Conservation (phyloP, 2,329 filamentous ascomycete genomes). For the Lecanicillium sp. region DNA sequence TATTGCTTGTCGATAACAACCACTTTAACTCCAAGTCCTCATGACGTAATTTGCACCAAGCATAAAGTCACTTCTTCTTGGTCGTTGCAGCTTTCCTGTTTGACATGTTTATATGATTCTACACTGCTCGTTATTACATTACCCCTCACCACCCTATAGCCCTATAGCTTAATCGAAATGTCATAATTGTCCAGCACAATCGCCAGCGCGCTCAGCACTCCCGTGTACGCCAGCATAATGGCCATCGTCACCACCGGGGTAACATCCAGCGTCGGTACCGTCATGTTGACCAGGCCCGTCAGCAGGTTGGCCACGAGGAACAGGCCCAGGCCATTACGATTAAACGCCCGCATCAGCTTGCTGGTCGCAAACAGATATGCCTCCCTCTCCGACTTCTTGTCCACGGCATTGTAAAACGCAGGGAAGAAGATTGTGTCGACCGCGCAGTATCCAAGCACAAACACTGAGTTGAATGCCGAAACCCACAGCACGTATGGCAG, state of each 20-base stretch:
- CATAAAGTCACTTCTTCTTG: no score
- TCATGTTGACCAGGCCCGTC: constrained; percentile 85
- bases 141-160: no score
- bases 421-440: constrained; percentile 78
- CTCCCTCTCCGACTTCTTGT: constrained; percentile 53
- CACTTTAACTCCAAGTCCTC: no score
- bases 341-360: constrained; percentile 73
- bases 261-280: constrained; percentile 72
- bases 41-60: no score
- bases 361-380: constrained; percentile 68
- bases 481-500: constrained; percentile 92
- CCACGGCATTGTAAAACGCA: constrained; percentile 53
- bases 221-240: constrained; percentile 69
- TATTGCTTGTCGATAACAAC: no score
- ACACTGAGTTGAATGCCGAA: constrained; percentile 80
- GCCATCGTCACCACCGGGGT: constrained; percentile 60
- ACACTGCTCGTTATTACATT: no score
- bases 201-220: constrained; percentile 60
- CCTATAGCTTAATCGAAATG: constrained; percentile 63
- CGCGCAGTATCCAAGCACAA: constrained; percentile 70
- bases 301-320: constrained; percentile 86
- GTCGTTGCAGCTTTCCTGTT: no score
- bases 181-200: constrained; percentile 58
- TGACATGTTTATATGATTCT: no score
- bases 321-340: constrained; percentile 77